Percentiles rank a stretch among this genome's conserved stretches.
These are phyloP conservation scores for Cynanchum wilfordii DNA, from an alignment of 257 asterid species.

Conservation along the genomic window DNA sequence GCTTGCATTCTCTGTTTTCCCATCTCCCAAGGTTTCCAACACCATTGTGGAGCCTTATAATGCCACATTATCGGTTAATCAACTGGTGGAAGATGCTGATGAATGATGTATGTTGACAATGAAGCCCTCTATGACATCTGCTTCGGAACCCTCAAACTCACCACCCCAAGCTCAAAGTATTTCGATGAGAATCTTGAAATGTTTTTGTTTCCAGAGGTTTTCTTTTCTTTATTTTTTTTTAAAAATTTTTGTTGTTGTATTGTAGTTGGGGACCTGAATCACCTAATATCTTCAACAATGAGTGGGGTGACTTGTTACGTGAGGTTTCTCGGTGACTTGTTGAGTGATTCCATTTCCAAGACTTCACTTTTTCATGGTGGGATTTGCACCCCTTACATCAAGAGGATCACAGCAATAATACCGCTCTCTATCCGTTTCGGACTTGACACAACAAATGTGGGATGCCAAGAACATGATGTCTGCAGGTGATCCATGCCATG, in stretches of 20 bases:
- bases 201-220: neutral
- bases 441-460: slow-evolving; percentile 12
- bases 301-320: slow-evolving; percentile 13
- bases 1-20: slow-evolving; percentile 12
- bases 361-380: slow-evolving; percentile 14
- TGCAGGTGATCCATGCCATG: slow-evolving; percentile 13
- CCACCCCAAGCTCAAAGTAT: slow-evolving; percentile 11
- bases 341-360: slow-evolving; percentile 9
- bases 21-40: too few relatives aligned
- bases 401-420: slow-evolving; percentile 15
- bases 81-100: too few relatives aligned
- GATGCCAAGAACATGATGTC: slow-evolving; percentile 18
- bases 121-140: too few relatives aligned
- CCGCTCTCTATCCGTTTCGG: neutral
- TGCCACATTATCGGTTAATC: too few relatives aligned
- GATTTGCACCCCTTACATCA: slow-evolving; percentile 11
- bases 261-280: slow-evolving; percentile 14
- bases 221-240: too few relatives aligned
- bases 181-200: neutral
- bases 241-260: neutral
- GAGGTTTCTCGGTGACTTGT: slow-evolving; percentile 1
- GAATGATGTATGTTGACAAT: too few relatives aligned
- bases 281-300: slow-evolving; percentile 8
- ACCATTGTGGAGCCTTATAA: too few relatives aligned
- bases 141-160: too few relatives aligned